Evolutionary conservation across 2,329 filamentous ascomycete genomes (phyloP).

Genomic region (Corynespora cassiicola): DNA sequence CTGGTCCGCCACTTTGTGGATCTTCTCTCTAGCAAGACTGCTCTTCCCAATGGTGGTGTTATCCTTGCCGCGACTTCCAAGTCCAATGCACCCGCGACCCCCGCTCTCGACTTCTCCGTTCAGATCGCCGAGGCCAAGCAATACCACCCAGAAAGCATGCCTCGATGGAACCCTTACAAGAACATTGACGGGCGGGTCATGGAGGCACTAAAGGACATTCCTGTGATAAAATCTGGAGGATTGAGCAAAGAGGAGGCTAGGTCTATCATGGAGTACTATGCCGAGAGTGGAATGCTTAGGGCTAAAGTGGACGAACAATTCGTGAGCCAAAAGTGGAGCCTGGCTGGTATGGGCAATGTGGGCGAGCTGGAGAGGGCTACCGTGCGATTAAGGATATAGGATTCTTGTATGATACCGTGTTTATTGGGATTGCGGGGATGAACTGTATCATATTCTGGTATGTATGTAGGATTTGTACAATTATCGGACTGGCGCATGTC

Average conservation of each 20-base stretch:
- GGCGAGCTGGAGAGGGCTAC: constrained; percentile 82
- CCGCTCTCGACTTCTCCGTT: constrained; percentile 73
- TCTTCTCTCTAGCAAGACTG: constrained; percentile 61
- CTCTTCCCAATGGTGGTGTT: constrained; percentile 75
- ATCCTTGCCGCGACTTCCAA: constrained; percentile 76
- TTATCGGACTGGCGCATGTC: no score
- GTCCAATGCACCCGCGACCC: constrained; percentile 70
- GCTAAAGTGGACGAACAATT: constrained; percentile 71
- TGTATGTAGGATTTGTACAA: constrained; percentile 1
- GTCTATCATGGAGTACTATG: constrained; percentile 91
- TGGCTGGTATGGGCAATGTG: constrained; percentile 81
- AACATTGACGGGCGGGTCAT: constrained; percentile 61
- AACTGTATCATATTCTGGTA: no score
- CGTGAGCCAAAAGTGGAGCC: constrained; percentile 82
- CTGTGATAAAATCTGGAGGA: constrained; percentile 65
- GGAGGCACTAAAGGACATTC: constrained; percentile 51
- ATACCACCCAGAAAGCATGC: constrained; percentile 37
- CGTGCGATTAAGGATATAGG: constrained; percentile 46
- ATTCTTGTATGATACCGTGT: no score
- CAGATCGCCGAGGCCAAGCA: constrained; percentile 55
- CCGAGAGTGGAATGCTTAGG: constrained; percentile 80
- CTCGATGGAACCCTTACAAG: constrained; percentile 59
- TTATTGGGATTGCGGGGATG: no score
- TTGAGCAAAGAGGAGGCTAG: constrained; percentile 77
- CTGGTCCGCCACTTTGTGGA: constrained; percentile 78